These are phyloP conservation scores for Podaxis mareebaensis DNA, from an alignment of 768 basidiomycete genomes.

Conservation along the genomic window DNA sequence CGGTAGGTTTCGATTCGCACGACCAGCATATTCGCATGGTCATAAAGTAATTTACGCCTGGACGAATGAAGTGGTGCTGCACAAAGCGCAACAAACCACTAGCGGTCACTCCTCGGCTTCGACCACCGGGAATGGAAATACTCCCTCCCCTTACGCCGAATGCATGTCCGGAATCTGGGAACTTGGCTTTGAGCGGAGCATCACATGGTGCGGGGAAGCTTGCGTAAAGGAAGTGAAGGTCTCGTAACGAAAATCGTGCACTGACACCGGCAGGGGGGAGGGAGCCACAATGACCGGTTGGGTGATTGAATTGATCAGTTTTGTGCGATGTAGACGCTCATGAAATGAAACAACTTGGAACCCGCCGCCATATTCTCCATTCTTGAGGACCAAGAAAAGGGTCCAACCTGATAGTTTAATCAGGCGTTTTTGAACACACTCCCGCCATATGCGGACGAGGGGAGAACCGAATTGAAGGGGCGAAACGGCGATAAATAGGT, in stretches of 20 bases:
- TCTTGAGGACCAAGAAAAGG: conserved; percentile 3
- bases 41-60: not conserved
- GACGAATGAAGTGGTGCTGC: not conserved
- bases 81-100: not conserved
- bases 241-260: conserved; percentile 10
- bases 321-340: not conserved
- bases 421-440: not conserved
- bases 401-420: not conserved
- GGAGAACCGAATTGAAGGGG: conserved; percentile 3
- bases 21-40: not conserved
- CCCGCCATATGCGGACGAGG: conserved; percentile 12
- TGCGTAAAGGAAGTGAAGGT: not conserved
- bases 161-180: not conserved
- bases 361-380: conserved; percentile 2
- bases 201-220: conserved; percentile 10
- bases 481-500: conserved; percentile 11
- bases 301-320: not conserved
- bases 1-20: not conserved
- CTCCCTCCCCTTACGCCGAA: not conserved
- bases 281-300: not conserved
- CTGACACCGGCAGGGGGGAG: not conserved
- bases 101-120: not conserved
- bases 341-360: not conserved
- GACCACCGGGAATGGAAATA: not conserved
- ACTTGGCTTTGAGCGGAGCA: not conserved